Conservation (phyloP, 2,329 filamentous ascomycete species). For the Peltaster fructicola region DNA sequence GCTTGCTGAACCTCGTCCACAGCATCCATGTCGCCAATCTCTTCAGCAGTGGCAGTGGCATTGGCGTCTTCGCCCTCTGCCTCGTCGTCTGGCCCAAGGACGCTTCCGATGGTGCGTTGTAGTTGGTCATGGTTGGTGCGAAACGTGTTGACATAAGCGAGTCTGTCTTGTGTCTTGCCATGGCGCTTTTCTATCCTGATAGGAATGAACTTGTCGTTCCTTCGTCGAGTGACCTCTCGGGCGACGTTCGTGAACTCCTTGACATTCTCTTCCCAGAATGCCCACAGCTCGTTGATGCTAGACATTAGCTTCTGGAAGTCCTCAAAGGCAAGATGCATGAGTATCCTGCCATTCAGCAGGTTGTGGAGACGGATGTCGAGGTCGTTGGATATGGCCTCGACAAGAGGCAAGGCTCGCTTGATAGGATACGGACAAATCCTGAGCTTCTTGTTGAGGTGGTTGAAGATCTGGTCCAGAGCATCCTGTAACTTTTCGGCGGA, state of each 20-base stretch:
- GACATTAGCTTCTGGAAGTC: slow-evolving; percentile 80
- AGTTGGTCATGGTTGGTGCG: slow-evolving; percentile 95
- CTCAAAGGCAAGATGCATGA: slow-evolving; percentile 82
- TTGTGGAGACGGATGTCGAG: slow-evolving; percentile 73
- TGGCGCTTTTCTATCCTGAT: slow-evolving; percentile 90
- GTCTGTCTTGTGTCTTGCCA: slow-evolving; percentile 68
- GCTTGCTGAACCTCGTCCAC: slow-evolving; percentile 91
- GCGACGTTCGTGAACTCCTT: slow-evolving; percentile 98
- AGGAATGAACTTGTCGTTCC: slow-evolving; percentile 95
- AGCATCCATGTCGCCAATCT: slow-evolving; percentile 92
- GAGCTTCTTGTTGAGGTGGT: slow-evolving; percentile 92
- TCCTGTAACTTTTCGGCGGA: slow-evolving; percentile 78
- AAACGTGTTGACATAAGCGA: slow-evolving; percentile 90
- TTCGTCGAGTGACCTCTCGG: slow-evolving; percentile 77
- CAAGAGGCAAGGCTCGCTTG: slow-evolving; percentile 74
- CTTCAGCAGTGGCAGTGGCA: slow-evolving; percentile 59
- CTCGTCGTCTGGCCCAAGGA: slow-evolving; percentile 51
- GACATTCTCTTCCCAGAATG: slow-evolving; percentile 83
- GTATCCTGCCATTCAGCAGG: slow-evolving; percentile 65
- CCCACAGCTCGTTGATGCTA: slow-evolving; percentile 70
- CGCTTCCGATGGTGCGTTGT: slow-evolving; percentile 87
- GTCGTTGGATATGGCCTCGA: slow-evolving; percentile 90
- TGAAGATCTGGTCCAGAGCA: slow-evolving; percentile 75
- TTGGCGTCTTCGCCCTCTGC: slow-evolving; percentile 36
- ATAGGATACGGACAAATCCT: slow-evolving; percentile 94